Conservation (phyloP, 331 rosid species). For the Quercus lobata region DNA sequence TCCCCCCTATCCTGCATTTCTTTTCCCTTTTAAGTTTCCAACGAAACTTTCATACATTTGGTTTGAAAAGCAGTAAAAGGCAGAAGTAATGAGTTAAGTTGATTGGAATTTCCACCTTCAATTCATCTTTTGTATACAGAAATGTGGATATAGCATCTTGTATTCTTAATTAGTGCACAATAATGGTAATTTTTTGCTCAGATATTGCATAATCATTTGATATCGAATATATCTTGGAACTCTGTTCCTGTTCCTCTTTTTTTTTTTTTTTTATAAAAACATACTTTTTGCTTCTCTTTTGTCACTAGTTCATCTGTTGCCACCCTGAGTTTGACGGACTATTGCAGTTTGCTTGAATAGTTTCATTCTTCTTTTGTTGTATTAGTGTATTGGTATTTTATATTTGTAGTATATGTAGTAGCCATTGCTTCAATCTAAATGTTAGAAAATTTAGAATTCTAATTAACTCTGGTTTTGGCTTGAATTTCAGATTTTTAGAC, state of each 20-base stretch:
- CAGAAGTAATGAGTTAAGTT: background rate
- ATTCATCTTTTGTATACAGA: background rate
- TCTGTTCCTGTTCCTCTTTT: background rate
- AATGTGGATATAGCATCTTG: background rate
- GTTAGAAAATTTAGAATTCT: background rate
- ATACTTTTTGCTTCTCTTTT: background rate
- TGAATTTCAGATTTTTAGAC: constrained; percentile 75
- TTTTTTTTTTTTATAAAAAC: background rate
- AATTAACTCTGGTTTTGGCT: constrained; percentile 12
- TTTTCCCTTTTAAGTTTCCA: background rate
- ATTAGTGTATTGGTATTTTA: background rate
- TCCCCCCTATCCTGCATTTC: background rate
- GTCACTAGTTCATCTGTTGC: background rate
- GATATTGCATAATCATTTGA: background rate
- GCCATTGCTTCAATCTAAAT: background rate
- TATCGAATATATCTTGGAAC: background rate
- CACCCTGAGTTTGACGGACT: background rate
- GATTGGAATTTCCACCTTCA: background rate
- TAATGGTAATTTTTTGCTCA: background rate
- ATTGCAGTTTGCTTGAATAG: background rate
- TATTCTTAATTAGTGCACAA: background rate
- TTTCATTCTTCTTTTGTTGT: background rate
- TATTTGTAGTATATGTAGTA: background rate
- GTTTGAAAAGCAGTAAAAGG: background rate
- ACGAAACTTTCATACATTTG: background rate